phyloP scores from a whole-genome alignment of 805 yeast species.

The Monosporozyma siamensis region DNA sequence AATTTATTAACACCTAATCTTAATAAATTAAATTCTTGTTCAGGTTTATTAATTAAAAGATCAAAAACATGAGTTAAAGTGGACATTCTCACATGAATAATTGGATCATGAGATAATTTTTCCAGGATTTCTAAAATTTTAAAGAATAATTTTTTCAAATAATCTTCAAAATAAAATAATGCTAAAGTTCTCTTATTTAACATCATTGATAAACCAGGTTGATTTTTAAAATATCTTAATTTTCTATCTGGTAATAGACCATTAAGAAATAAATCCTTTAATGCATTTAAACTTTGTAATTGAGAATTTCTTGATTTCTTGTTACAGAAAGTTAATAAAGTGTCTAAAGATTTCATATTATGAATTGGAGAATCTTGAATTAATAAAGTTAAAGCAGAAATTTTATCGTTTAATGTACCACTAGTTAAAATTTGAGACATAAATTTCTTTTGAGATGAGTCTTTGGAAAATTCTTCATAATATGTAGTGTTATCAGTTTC shows the following conservation, averaged over 20 bases:
- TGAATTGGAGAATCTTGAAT: constrained; percentile 94
- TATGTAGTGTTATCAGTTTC: constrained; percentile 65
- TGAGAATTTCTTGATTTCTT: constrained; percentile 93
- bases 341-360: constrained; percentile 74
- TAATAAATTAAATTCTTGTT: constrained; percentile 88
- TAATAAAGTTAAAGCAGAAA: constrained; percentile 85
- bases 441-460: constrained; percentile 77
- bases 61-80: constrained; percentile 71
- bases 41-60: constrained; percentile 77
- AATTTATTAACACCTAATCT: constrained; percentile 86
- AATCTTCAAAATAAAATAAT: constrained; percentile 80
- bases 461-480: constrained; percentile 61
- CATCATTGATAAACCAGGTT: constrained; percentile 41
- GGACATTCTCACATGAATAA: constrained; percentile 75
- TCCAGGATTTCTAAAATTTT: constrained; percentile 70
- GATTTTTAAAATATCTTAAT: constrained; percentile 68
- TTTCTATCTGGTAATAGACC: constrained; percentile 85
- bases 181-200: constrained; percentile 51
- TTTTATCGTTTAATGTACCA: constrained; percentile 93
- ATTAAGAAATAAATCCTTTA: constrained; percentile 77
- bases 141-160: constrained; percentile 68
- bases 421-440: constrained; percentile 77
- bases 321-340: constrained; percentile 65
- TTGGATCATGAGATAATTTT: constrained; percentile 79
- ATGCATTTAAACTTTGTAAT: constrained; percentile 77